Evolutionary conservation across 2,329 filamentous ascomycete species (phyloP), one percentile per base, ranked within the genome.

Genomic region (Epichloe uncinata): DNA sequence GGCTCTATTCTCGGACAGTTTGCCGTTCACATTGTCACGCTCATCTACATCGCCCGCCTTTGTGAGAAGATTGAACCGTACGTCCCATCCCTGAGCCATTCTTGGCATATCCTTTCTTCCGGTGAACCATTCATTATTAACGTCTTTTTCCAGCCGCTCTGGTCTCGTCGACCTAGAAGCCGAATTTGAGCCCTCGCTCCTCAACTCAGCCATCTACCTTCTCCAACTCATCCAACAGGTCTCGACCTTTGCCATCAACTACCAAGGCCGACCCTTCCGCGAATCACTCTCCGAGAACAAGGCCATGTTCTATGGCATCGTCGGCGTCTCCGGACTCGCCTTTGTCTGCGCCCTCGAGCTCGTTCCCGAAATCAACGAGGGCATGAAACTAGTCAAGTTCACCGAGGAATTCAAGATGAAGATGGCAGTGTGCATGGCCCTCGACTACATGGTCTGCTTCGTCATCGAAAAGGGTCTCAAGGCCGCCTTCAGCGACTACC

Each of bases 211-310:
- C 50, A 87, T 98, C 58, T 98, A 97, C 68, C 85, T 98, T 26
- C 80, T 98, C 40, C 93, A 97, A 63, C 82, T 98, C 47, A 97
- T 98, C 67, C 93, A 98, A 69, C 93, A 98, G 68, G 95, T 98
- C 63, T 96, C 90, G 22, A 98, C 93, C 3, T 98, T 98, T 61
- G 90, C 93, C 53, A 95, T 98, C 74, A 98, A 98, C 74, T 98
- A 98, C 73, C 93, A 98, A 69, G 93, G 93, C 52, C 85, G 93
- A 9, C 93, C 93, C 13, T 98, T 98, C 84, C 87, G 93, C 53
- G 93, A 98, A 70, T 86, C 85, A 20, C 88, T 98, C 57, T 84
- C 85, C 5, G 93, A 96, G 71, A 98, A 98, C 74, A 85, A 82
- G 67, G 89, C 87, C 65, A 98, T 98, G 93, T 98, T 93, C 73